Conservation (phyloP, 345 rosid species). For the Geranium brycei region DNA sequence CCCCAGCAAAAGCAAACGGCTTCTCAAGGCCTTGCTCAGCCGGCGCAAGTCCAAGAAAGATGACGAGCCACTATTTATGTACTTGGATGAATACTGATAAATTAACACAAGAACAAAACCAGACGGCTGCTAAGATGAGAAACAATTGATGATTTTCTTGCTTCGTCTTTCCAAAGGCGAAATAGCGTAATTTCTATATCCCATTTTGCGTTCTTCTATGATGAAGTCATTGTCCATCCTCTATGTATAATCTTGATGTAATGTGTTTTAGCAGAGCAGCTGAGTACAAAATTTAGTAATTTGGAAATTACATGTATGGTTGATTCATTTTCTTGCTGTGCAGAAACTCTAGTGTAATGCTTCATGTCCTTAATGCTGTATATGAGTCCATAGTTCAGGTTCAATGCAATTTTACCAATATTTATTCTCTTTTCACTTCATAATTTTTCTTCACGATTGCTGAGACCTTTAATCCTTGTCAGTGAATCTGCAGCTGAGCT, state of each 20-base stretch:
- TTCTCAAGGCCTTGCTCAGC: conserved; percentile 85
- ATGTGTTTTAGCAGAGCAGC: background rate
- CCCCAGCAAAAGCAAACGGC: conserved; percentile 86
- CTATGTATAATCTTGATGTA: no score
- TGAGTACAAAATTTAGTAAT: background rate
- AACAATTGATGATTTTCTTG: no score
- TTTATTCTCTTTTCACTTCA: background rate
- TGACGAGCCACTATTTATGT: conserved; percentile 52
- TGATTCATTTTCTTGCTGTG: background rate
- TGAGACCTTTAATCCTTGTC: no score
- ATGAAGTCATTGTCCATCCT: background rate
- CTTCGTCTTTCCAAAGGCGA: no score
- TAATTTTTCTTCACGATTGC: background rate
- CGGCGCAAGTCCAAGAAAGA: conserved; percentile 90
- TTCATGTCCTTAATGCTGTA: background rate
- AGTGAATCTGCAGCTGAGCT: no score
- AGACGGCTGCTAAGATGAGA: no score
- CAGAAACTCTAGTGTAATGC: background rate
- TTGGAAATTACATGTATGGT: background rate
- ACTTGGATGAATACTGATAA: conserved; percentile 70
- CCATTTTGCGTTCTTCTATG: background rate
- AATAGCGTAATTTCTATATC: background rate
- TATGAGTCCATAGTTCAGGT: background rate
- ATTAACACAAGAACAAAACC: background rate
- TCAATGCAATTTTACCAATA: background rate